phyloP scores from a whole-genome alignment of 345 rosid genomes.

The Leavenworthia alabamica region DNA sequence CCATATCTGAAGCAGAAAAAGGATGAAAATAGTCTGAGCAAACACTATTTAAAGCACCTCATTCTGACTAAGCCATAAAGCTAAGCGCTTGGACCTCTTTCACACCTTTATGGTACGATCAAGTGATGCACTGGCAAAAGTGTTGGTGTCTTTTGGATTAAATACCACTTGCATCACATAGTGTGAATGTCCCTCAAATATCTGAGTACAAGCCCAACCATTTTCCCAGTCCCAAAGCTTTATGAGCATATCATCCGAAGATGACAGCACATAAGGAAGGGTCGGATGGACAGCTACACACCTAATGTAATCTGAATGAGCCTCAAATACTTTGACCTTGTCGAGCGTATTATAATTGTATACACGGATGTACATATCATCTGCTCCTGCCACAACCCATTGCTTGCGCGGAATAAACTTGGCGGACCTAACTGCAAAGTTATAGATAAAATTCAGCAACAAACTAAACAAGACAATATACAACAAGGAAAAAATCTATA shows the following conservation, averaged over 20 bases:
- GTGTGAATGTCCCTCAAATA: conserved; percentile 97
- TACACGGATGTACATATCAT: conserved; percentile 83
- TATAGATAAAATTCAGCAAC: background rate
- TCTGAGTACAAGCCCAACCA: conserved; percentile 85
- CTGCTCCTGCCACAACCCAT: conserved; percentile 96
- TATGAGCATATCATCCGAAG: conserved; percentile 97
- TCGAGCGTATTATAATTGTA: conserved; percentile 90
- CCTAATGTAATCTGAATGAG: conserved; percentile 92
- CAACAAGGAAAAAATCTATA: background rate
- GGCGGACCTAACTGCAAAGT: conserved; percentile 80
- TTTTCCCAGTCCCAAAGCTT: conserved; percentile 99
- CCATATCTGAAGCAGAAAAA: conserved; percentile 55
- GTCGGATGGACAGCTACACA: conserved; percentile 91
- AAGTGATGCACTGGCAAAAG: conserved; percentile 96
- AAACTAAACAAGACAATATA: background rate
- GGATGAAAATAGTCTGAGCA: conserved; percentile 13
- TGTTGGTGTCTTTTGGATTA: conserved; percentile 83
- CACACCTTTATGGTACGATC: conserved; percentile 84
- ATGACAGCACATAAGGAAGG: conserved; percentile 79
- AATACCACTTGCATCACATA: conserved; percentile 97
- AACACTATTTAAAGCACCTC: background rate
- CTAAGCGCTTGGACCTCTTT: background rate
- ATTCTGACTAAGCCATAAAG: background rate
- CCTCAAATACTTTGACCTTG: conserved; percentile 85
- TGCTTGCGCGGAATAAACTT: conserved; percentile 78